phyloP scores from a whole-genome alignment of 1,284 basidiomycete genomes.

The Dichomitus squalens region DNA sequence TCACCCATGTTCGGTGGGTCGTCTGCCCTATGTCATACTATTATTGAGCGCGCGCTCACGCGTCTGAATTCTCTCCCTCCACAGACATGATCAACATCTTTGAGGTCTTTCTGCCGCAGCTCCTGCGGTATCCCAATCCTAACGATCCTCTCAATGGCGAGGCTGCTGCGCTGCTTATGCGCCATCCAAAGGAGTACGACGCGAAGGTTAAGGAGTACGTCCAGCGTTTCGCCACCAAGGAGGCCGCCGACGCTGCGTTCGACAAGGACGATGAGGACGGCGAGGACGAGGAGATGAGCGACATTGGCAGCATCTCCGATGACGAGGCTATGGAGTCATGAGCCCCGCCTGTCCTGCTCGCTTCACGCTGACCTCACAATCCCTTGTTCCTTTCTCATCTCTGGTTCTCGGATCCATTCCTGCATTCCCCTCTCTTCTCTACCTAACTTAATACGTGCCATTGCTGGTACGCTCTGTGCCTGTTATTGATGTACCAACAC shows the following conservation, averaged over 20 bases:
- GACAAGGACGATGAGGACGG: slow-evolving; percentile 67
- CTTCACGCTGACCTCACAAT: background rate
- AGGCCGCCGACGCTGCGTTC: slow-evolving; percentile 69
- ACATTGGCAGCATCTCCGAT: slow-evolving; percentile 87
- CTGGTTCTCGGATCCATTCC: slow-evolving; percentile 19
- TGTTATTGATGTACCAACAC: slow-evolving; percentile 19
- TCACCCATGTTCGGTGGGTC: slow-evolving; percentile 94
- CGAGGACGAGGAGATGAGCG: slow-evolving; percentile 89
- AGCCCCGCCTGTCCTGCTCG: background rate
- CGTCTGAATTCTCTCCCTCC: slow-evolving; percentile 2
- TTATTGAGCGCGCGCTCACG: background rate
- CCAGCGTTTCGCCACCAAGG: slow-evolving; percentile 82
- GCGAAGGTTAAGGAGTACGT: slow-evolving; percentile 93
- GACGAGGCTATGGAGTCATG: slow-evolving; percentile 42
- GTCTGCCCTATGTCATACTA: background rate
- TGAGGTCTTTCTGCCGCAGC: slow-evolving; percentile 96
- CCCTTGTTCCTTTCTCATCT: slow-evolving; percentile 5
- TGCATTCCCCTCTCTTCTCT: slow-evolving; percentile 5
- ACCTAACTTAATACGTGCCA: slow-evolving; percentile 15
- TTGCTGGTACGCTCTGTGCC: slow-evolving; percentile 20
- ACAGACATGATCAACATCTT: slow-evolving; percentile 99
- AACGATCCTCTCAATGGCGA: slow-evolving; percentile 98
- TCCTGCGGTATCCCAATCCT: slow-evolving; percentile 96
- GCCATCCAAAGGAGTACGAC: slow-evolving; percentile 95
- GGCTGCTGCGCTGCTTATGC: slow-evolving; percentile 95